Conservation (phyloP, 306 rosid genomes). For the Pyrus bretschneideri region DNA sequence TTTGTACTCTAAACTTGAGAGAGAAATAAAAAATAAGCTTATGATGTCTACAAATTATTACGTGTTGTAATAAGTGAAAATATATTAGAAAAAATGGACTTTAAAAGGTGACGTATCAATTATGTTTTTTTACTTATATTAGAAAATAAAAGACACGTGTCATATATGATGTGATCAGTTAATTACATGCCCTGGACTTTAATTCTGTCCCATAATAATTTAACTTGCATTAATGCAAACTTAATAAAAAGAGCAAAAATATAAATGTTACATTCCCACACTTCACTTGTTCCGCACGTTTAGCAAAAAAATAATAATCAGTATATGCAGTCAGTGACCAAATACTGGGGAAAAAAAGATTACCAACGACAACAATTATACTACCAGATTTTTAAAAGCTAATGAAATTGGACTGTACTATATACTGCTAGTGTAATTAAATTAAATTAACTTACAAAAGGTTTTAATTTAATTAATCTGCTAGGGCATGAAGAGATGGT, state of each 20-base stretch:
- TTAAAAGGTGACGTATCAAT: too few relatives aligned
- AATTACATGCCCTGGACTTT: slow-evolving; percentile 9
- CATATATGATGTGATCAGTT: neutral
- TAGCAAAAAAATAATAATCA: slow-evolving; percentile 1
- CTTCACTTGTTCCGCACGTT: slow-evolving; percentile 19
- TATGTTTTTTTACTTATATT: too few relatives aligned
- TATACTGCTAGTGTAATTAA: neutral
- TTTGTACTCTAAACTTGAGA: too few relatives aligned
- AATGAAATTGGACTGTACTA: neutral
- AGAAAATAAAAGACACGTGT: too few relatives aligned
- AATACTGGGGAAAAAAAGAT: neutral
- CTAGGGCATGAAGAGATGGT: slow-evolving; percentile 76
- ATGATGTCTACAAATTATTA: too few relatives aligned
- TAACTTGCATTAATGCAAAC: slow-evolving; percentile 2
- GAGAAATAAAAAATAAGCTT: neutral
- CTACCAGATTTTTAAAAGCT: neutral
- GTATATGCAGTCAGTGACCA: neutral
- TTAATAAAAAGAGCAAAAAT: neutral
- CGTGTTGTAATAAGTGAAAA: too few relatives aligned
- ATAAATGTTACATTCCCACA: slow-evolving; percentile 53
- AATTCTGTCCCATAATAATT: slow-evolving; percentile 3
- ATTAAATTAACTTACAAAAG: neutral
- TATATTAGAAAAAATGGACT: too few relatives aligned
- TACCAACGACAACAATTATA: neutral
- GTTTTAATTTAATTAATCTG: neutral